phyloP scores from a whole-genome alignment of 2,329 filamentous ascomycete species.

The Leptographium flavum region DNA sequence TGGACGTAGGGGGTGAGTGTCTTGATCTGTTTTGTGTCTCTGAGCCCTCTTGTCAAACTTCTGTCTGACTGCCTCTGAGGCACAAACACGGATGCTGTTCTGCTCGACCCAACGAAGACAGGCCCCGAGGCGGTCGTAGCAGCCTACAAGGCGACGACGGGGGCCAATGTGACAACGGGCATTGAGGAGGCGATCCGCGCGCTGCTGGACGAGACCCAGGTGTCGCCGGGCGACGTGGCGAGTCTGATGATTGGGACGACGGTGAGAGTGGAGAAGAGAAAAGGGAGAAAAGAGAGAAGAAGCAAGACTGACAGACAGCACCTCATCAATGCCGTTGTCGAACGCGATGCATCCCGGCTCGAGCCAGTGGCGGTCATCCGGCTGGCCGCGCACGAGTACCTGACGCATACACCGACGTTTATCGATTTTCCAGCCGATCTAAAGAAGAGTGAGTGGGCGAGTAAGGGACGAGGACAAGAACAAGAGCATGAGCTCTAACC shows the following conservation, averaged over 20 bases:
- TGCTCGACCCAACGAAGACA: conserved; percentile 25
- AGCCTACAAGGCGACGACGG: conserved; percentile 8
- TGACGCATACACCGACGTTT: conserved; percentile 27
- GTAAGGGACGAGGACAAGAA: too few relatives aligned
- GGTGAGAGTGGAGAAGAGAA: too few relatives aligned
- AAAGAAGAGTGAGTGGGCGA: too few relatives aligned
- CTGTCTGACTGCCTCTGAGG: too few relatives aligned
- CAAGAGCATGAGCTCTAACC: too few relatives aligned
- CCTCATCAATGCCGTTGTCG: conserved; percentile 13
- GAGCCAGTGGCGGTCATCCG: conserved; percentile 18
- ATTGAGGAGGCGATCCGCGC: conserved; percentile 9
- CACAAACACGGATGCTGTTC: conserved; percentile 39
- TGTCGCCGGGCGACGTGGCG: conserved; percentile 3
- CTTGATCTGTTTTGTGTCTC: too few relatives aligned
- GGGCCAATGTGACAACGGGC: conserved; percentile 8
- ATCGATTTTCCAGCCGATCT: conserved; percentile 27
- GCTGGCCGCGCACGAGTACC: conserved; percentile 21
- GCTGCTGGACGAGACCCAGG: conserved; percentile 4
- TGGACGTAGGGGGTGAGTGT: too few relatives aligned
- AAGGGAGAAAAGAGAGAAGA: too few relatives aligned
- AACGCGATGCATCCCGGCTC: conserved; percentile 13
- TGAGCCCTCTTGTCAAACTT: too few relatives aligned
- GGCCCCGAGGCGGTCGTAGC: conserved; percentile 14
- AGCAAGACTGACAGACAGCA: too few relatives aligned
- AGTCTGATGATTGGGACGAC: conserved; percentile 13